Percentiles rank a stretch among this genome's conserved stretches.
phyloP scores from a whole-genome alignment of 2,329 filamentous ascomycete genomes.

The Epichloe glyceriae region DNA sequence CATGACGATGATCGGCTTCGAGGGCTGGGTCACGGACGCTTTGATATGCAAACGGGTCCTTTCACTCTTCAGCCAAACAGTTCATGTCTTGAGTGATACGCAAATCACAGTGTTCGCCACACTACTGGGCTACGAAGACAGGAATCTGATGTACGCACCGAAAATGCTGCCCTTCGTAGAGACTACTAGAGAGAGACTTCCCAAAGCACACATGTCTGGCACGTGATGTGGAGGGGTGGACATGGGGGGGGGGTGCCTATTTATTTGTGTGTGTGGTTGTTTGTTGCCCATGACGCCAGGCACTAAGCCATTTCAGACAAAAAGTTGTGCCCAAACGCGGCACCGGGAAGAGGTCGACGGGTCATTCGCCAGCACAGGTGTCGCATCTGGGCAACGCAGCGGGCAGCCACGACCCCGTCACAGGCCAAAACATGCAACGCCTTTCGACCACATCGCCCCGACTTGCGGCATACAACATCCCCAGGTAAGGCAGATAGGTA shows the following conservation, averaged over 20 bases:
- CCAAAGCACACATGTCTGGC: too few species aligned
- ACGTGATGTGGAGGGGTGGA: not conserved
- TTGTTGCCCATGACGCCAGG: slow-evolving; percentile 8
- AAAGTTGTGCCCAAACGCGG: not conserved
- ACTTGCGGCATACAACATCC: slow-evolving; percentile 5
- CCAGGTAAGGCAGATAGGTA: slow-evolving; percentile 10
- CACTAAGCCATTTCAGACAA: slow-evolving; percentile 11
- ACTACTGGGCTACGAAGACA: not conserved
- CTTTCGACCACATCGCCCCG: slow-evolving; percentile 3
- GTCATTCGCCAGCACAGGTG: not conserved
- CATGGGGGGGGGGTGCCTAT: too few species aligned
- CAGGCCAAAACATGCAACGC: slow-evolving; percentile 15
- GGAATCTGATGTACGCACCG: not conserved
- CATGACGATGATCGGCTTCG: too few species aligned
- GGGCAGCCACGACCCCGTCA: slow-evolving; percentile 8
- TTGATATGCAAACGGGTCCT: too few species aligned
- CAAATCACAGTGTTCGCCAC: not conserved
- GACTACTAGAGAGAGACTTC: not conserved
- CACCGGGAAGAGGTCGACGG: not conserved
- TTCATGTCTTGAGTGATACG: not conserved
- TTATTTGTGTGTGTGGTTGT: not conserved
- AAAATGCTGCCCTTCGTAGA: not conserved
- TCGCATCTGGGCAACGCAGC: slow-evolving; percentile 8
- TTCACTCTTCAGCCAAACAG: too few species aligned
- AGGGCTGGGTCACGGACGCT: too few species aligned